Evolutionary conservation across 2,329 filamentous ascomycete species (phyloP), one percentile per base, ranked within the genome.

Genomic region (Monilinia polystroma): DNA sequence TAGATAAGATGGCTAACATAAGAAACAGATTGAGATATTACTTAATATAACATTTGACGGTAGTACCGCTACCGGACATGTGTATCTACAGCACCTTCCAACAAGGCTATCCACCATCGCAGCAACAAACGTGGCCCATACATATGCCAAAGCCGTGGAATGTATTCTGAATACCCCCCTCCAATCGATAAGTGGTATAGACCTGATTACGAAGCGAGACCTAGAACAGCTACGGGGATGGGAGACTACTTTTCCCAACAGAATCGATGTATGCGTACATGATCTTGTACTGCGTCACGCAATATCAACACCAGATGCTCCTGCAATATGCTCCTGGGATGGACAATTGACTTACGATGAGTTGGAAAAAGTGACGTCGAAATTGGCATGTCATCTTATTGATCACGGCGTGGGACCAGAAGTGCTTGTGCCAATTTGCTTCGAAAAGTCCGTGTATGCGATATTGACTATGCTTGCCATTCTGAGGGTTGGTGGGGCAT

Each of bases 21-120:
- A 65, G 81, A 84, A 70, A 76, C 20, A 64, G 62, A 64, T 64
- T 45, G 51, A 64, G 26, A 64, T 64, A 56, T 23, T 64, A 26
- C 62, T 64, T 7, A 51, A 64, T 35, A 32, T 64, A 43, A 64
- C 32, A 45, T 55, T 56, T 10, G 51, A 64, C 18, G 23, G 51
- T 45, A 29, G 51, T 23, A 45, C 43, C 23, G 5, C 51, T 12
- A 56, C 38, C 3, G 51, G 52, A 3, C 38, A 56, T 16, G 20
- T 20, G 5, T 80, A 18, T 79, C 80, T 3, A 54, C 52, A 65
- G 47, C 32, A 66, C 20, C 35, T 64, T 16, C 23, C 35, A 11
- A 32, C 23, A 32, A 64, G 20, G 14, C 23, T 64, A 18, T 64
- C 62, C 38, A 56, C 62, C 20, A 35, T 23, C 54, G 59, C 63